Conservation (phyloP, 352 stramenopile genomes). For the Globisporangium lucens region DNA sequence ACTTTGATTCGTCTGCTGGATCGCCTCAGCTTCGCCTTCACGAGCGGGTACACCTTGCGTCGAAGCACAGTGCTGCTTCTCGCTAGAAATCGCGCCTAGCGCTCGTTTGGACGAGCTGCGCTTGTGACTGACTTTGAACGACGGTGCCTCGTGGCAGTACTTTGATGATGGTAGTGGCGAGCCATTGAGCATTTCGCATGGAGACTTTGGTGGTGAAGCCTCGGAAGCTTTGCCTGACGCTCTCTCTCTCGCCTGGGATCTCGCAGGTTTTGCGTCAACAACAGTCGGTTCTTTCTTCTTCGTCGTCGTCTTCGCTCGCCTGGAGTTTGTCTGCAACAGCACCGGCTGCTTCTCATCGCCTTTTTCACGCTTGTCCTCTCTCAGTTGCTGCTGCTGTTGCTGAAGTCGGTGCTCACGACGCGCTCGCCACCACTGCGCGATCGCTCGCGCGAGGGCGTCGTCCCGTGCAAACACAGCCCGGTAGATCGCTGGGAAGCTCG, state of each 20-base stretch:
- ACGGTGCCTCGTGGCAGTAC: too few species aligned
- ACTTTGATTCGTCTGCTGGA: not conserved
- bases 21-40: not conserved
- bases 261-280: not conserved
- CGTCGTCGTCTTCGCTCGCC: not conserved
- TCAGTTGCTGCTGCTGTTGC: not conserved
- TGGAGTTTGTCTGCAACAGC: not conserved
- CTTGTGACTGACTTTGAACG: not conserved
- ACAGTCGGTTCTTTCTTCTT: not conserved
- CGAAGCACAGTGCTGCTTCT: too few species aligned
- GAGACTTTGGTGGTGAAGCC: not conserved
- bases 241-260: too few species aligned
- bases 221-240: not conserved
- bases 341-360: not conserved
- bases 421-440: constrained; percentile 33
- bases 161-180: too few species aligned
- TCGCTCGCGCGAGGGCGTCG: constrained; percentile 26
- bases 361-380: not conserved
- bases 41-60: too few species aligned
- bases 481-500: constrained; percentile 35
- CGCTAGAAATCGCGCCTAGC: not conserved
- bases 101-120: not conserved
- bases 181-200: too few species aligned
- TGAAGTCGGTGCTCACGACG: not conserved
- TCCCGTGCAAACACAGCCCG: constrained; percentile 33